Percentiles rank a stretch among this genome's conserved stretches.
Conservation (phyloP, 2,329 filamentous ascomycete species). For the Fusarium nodosum region DNA sequence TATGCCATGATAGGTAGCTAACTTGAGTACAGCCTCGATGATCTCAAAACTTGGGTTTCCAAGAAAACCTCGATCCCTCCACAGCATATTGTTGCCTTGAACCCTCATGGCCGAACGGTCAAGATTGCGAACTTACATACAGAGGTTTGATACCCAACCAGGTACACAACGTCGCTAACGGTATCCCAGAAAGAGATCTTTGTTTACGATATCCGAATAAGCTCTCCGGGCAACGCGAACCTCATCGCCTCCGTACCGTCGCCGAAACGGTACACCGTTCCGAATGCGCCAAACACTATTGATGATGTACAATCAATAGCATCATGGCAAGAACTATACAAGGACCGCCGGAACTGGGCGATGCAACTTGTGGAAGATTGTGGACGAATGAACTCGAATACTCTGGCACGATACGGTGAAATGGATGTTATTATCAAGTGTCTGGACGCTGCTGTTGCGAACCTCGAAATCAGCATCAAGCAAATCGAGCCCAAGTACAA, state of each 20-base stretch:
- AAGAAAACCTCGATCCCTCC: constrained; percentile 79
- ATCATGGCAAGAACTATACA: constrained; percentile 91
- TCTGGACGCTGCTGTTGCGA: constrained; percentile 86
- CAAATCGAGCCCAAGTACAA: constrained; percentile 78
- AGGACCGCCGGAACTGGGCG: constrained; percentile 84
- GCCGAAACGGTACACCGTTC: constrained; percentile 68
- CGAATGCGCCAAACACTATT: constrained; percentile 84
- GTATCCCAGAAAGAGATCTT: constrained; percentile 82
- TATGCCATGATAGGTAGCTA: constrained; percentile 20
- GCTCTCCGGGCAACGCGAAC: constrained; percentile 62
- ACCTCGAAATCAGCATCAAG: constrained; percentile 81
- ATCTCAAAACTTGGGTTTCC: constrained; percentile 84
- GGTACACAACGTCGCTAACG: constrained; percentile 32
- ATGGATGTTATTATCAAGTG: constrained; percentile 83
- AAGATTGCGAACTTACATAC: constrained; percentile 83
- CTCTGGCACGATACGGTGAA: constrained; percentile 77
- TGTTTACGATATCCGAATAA: constrained; percentile 87
- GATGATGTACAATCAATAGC: constrained; percentile 82
- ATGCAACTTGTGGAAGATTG: constrained; percentile 77
- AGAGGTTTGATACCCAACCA: constrained; percentile 68
- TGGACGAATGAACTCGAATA: constrained; percentile 71
- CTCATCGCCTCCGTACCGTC: constrained; percentile 64
- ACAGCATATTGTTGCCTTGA: constrained; percentile 89
- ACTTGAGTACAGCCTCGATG: constrained; percentile 75
- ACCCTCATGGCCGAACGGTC: constrained; percentile 84